Evolutionary conservation across 1,139 yeast species (phyloP), one percentile per base, ranked within the genome.

Genomic region (Yamadazyma trypodendri): DNA sequence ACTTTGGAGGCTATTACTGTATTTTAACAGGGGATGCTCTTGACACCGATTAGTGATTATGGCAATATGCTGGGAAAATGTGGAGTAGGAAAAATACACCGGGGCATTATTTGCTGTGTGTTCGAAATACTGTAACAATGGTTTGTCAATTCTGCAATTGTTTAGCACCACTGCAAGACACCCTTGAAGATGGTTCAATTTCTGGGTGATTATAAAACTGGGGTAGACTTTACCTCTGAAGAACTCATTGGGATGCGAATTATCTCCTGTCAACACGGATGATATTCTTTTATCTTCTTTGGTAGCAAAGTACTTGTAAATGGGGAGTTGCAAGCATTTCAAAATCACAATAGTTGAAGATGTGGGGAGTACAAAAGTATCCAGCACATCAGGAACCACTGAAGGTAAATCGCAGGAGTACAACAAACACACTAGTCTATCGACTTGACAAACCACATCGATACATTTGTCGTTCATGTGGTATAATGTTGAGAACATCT

Each of bases 381-480:
- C 8, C 16, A 23, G 13, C 14, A 16, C 3, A 8, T 16, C 22
- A 28, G 28, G n/a, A 6, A 15, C 25, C 6, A 21, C 8, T 6
- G 31, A 17, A 2, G 10, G 3, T 3, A 14, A 12, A 6, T 29
- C 25, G 13, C 23, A 31, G 1, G 31, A 14, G 21, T 39, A 44
- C 1, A 45, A 4, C 13, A 44, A 24, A 6, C 28, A 32, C 1
- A 46, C 10, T 1, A 48, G 8, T 13, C 48, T 33, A 15, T 37
- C 12, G 3, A 45, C 3, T 15, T 45, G 49, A 50, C 51, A 48
- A 1, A 44, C 12, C 2, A 40, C 24, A 32, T 45, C 49, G 6
- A 46, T 36, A 31, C 40, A 24, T 4, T 43, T 38, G 13, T 33
- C 36, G 12, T 36, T 38, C 27, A 44, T 31, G 28, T 38, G 18